Evolutionary conservation across 768 basidiomycete genomes (phyloP).

Genomic region (Termitomyces sp.): DNA sequence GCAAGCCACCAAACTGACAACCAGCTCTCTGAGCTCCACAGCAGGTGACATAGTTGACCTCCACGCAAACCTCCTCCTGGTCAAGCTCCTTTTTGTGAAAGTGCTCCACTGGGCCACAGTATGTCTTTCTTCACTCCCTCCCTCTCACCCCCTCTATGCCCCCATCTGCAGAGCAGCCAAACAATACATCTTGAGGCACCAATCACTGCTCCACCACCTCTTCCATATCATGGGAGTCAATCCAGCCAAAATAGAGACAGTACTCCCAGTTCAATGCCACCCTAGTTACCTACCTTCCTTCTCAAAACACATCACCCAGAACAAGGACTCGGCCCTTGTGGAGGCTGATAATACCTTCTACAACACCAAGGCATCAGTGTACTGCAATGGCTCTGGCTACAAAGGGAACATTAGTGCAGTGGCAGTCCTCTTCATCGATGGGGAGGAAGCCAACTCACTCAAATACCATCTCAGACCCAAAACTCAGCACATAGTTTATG

Average conservation of each 20-base stretch:
- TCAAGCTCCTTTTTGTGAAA: neutral
- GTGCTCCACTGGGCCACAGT: neutral
- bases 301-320: neutral
- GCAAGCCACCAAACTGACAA: no score
- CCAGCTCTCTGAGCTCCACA: no score
- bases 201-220: constrained; percentile 9
- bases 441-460: no score
- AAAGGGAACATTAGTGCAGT: neutral
- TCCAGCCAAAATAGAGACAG: neutral
- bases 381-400: constrained; percentile 9
- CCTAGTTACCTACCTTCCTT: constrained; percentile 4
- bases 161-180: neutral
- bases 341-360: no score
- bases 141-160: constrained; percentile 8
- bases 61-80: no score
- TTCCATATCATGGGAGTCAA: neutral
- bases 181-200: neutral
- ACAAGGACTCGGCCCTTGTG: no score
- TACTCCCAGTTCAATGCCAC: neutral
- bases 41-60: no score
- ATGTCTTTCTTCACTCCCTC: constrained; percentile 1
- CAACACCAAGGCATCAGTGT: neutral
- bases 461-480: neutral
- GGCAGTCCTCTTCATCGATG: neutral
- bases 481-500: no score